These are phyloP conservation scores for Amniculicola lignicola DNA, from an alignment of 495 filamentous ascomycete species.

Conservation along the genomic window DNA sequence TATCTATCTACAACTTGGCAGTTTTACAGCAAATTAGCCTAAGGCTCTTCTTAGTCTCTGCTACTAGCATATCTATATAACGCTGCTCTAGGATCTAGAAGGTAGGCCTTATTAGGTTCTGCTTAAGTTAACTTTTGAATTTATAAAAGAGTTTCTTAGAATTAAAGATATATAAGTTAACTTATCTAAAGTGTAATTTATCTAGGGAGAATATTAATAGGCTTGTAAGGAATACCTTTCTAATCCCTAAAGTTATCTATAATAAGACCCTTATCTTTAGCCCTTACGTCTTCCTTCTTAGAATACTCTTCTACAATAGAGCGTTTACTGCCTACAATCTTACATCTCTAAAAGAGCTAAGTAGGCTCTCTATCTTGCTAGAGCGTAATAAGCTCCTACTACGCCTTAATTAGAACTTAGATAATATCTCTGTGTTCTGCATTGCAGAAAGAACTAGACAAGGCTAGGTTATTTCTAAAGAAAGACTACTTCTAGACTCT, in stretches of 20 bases:
- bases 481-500: conserved; percentile 39
- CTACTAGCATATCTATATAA: conserved; percentile 39
- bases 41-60: conserved; percentile 35
- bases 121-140: conserved; percentile 43
- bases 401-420: conserved; percentile 27
- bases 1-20: conserved; percentile 30
- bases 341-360: neutral
- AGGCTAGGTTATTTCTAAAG: conserved; percentile 41
- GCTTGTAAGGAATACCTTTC: neutral
- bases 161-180: conserved; percentile 35
- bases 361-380: neutral
- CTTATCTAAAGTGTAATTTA: neutral
- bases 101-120: conserved; percentile 38
- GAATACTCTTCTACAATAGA: neutral
- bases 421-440: conserved; percentile 4
- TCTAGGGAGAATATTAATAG: neutral
- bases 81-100: conserved; percentile 38
- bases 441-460: conserved; percentile 17
- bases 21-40: conserved; percentile 37
- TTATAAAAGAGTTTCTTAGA: conserved; percentile 40
- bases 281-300: neutral
- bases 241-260: neutral
- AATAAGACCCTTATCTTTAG: neutral
- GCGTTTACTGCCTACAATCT: neutral
- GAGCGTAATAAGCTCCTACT: conserved; percentile 14